Evolutionary conservation across 2,329 filamentous ascomycete species (phyloP), one percentile per base, ranked within the genome.

Genomic region (Exserohilum turcica): DNA sequence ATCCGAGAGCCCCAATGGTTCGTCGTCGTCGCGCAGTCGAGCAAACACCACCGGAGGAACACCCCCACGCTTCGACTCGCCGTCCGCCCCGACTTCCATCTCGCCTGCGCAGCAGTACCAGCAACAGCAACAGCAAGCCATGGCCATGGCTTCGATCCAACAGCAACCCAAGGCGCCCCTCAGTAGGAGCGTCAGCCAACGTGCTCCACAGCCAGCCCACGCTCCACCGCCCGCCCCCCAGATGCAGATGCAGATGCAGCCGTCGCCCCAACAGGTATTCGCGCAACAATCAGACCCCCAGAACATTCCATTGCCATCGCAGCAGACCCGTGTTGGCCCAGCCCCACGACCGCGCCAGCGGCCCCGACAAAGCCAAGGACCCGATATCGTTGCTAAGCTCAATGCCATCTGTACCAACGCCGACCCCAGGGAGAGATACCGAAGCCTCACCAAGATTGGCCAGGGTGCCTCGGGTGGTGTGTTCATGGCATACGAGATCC

Each of bases 381-480:
- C 91, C 50, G 93, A 99, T 69, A 90, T 99, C 49, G 83, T 95
- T 33, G 84, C 86, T 16, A 87, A 90, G 15, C 82, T 99, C 47
- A 91, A 92, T 74, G 86, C 90, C 28, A 97, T 99, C 60, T 97
- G 94, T 74, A 92, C 87, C 18, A 86, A 91, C 47, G 91, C 90
- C 42, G 93, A 99, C 70, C 94, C 94, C 3, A 90, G 91, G 21
- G 87, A 90, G 48, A 87, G 93, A 60, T 99, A 96, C 77, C 86
- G 88, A 51, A 87, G 88, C 52, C 85, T 97, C 64, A 92, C 86
- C 71, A 97, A 97, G 79, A 97, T 99, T 72, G 94, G 94, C 0
- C 94, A 99, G 76, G 94, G 94, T 74, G 94, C 94, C 32, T 97
- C 93, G 7, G 94, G 94, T 64, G 94, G 94, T 57, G 94, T 99